phyloP scores from a whole-genome alignment of 495 filamentous ascomycete genomes.

The Patellaria atrata region DNA sequence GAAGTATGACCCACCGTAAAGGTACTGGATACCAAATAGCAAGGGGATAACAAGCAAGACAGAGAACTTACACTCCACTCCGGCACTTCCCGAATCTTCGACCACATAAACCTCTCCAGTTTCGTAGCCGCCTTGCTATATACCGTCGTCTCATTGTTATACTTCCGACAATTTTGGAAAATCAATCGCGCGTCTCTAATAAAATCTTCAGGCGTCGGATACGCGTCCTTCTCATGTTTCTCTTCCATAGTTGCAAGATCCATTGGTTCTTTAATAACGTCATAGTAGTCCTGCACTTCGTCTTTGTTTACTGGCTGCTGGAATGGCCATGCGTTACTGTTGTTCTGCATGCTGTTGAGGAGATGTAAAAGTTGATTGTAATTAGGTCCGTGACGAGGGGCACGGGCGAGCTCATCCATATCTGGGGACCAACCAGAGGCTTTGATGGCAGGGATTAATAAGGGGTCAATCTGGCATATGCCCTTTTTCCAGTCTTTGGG shows the following conservation, averaged over 20 bases:
- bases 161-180: slow-evolving; percentile 87
- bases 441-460: slow-evolving; percentile 69
- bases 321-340: slow-evolving; percentile 85
- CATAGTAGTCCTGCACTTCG: slow-evolving; percentile 94
- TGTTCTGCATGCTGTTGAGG: slow-evolving; percentile 90
- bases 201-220: slow-evolving; percentile 84
- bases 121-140: slow-evolving; percentile 95
- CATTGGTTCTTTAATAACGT: slow-evolving; percentile 97
- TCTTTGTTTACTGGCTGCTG: slow-evolving; percentile 85
- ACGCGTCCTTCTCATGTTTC: slow-evolving; percentile 87
- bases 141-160: slow-evolving; percentile 89
- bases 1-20: too few species aligned
- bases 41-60: too few species aligned
- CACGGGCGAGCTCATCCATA: slow-evolving; percentile 93
- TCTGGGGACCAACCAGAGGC: slow-evolving; percentile 88
- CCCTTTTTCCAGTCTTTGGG: slow-evolving; percentile 75
- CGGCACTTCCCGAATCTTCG: slow-evolving; percentile 79
- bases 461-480: slow-evolving; percentile 57
- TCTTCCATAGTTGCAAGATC: slow-evolving; percentile 91
- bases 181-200: slow-evolving; percentile 80
- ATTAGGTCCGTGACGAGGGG: slow-evolving; percentile 94
- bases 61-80: slow-evolving; percentile 50
- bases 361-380: slow-evolving; percentile 87
- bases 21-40: too few species aligned
- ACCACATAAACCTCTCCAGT: slow-evolving; percentile 94